These are phyloP conservation scores for Immersiella caudata DNA, from an alignment of 495 filamentous ascomycete genomes.

Conservation along the genomic window DNA sequence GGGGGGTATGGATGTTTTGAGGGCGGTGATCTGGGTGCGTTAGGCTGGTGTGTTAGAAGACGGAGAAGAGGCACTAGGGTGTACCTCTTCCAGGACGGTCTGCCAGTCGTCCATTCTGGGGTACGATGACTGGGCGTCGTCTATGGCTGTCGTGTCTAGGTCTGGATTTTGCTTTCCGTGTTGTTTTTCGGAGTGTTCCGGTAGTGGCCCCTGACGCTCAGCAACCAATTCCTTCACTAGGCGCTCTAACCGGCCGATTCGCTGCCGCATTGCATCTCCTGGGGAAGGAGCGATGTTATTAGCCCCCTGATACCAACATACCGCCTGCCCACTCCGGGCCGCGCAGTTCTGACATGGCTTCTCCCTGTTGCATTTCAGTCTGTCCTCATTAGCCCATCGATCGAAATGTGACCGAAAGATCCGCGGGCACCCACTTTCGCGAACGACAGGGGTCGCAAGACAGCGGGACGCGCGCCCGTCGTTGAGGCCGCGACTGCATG, in stretches of 20 bases:
- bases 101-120: constrained; percentile 38
- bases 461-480: constrained; percentile 27
- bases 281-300: constrained; percentile 18
- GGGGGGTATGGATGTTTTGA: constrained; percentile 30
- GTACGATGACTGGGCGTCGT: constrained; percentile 28
- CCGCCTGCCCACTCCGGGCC: constrained; percentile 27
- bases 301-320: constrained; percentile 35
- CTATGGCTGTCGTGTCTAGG: constrained; percentile 9
- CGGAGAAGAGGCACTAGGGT: constrained; percentile 15
- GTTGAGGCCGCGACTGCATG: no score
- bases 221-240: constrained; percentile 36
- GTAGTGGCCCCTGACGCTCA: constrained; percentile 23
- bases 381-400: constrained; percentile 20
- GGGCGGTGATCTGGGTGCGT: constrained; percentile 28
- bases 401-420: no score
- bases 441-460: constrained; percentile 45
- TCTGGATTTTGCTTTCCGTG: no score
- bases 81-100: constrained; percentile 40
- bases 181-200: no score
- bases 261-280: constrained; percentile 32
- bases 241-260: constrained; percentile 42
- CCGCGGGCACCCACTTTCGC: constrained; percentile 37
- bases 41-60: constrained; percentile 9
- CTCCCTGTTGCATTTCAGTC: constrained; percentile 47
- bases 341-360: constrained; percentile 44